A percentile compares a stretch with the other conserved stretches of the same genome.
Evolutionary conservation across 225 moss, liverwort and hornwort genomes (phyloP).

Genomic region (Straminergon stramineum): DNA sequence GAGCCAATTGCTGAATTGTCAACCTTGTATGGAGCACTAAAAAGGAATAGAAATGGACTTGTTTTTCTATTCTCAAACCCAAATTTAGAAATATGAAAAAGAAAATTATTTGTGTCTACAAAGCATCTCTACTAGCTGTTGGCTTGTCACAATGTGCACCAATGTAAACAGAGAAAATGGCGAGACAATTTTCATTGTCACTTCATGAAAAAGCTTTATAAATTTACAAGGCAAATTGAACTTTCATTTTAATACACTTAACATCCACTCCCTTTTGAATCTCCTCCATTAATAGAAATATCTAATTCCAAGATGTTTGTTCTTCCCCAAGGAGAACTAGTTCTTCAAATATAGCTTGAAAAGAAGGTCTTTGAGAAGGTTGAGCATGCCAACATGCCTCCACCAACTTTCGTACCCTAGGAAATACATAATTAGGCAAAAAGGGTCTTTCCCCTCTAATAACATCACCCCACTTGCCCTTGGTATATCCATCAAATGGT

Average conservation of each 20-base stretch:
- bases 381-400: background rate
- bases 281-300: background rate
- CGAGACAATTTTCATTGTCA: background rate
- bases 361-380: background rate
- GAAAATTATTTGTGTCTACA: too few relatives aligned
- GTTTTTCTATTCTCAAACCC: too few relatives aligned
- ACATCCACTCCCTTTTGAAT: background rate
- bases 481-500: background rate
- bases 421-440: background rate
- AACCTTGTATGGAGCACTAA: too few relatives aligned
- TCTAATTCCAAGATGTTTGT: background rate
- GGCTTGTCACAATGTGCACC: fast-evolving
- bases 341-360: background rate
- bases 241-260: background rate
- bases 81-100: too few relatives aligned
- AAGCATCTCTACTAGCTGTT: too few relatives aligned
- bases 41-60: too few relatives aligned
- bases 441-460: background rate
- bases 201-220: too few relatives aligned
- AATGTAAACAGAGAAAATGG: background rate
- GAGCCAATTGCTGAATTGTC: too few relatives aligned
- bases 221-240: background rate
- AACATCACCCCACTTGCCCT: background rate
- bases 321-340: fast-evolving
- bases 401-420: background rate